These are phyloP conservation scores for Monilinia laxa DNA, from an alignment of 2,329 filamentous ascomycete species.

Conservation along the genomic window DNA sequence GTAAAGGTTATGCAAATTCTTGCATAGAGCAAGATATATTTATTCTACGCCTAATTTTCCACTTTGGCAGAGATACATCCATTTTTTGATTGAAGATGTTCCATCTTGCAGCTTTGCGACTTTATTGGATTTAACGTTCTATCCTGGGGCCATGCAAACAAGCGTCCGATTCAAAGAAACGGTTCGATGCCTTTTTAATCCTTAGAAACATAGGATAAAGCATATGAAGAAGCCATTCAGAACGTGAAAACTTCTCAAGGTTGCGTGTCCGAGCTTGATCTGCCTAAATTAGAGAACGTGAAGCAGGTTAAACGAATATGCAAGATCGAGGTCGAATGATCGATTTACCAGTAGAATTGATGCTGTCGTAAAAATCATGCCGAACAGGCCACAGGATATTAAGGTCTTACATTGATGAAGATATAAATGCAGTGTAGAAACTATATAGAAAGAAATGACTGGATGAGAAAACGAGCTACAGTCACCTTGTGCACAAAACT, in stretches of 20 bases:
- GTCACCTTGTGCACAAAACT: neutral
- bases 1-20: neutral
- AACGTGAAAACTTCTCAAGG: neutral
- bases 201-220: neutral
- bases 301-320: neutral
- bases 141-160: too few species aligned
- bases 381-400: neutral
- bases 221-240: neutral
- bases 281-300: neutral
- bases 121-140: neutral
- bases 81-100: neutral
- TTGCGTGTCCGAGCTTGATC: neutral
- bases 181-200: neutral
- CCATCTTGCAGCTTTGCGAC: neutral
- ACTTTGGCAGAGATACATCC: neutral
- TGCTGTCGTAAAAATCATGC: neutral
- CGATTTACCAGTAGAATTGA: neutral
- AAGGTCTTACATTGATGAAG: neutral
- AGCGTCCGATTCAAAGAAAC: neutral
- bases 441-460: neutral
- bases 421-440: neutral
- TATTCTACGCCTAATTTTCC: neutral
- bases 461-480: neutral
- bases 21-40: neutral
- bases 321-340: neutral